Percentiles rank a stretch among this genome's conserved stretches.
Conservation (phyloP, 495 filamentous ascomycete species). For the Hypomontagnella monticulosa region DNA sequence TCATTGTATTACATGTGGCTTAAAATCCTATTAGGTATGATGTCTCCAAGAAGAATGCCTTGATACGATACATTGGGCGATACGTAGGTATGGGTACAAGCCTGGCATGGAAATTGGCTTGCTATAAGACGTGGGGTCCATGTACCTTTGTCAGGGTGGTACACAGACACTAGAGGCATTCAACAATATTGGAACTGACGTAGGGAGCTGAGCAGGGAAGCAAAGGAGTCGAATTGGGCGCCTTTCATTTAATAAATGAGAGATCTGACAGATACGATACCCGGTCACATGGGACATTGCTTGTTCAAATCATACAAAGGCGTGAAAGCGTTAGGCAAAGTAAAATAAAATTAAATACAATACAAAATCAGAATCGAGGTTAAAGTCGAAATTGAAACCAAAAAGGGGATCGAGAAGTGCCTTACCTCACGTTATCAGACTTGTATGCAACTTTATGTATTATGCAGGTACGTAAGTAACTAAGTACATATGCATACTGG, state of each 20-base stretch:
- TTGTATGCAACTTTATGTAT: background rate
- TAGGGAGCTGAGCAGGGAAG: conserved; percentile 26
- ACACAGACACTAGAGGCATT: conserved; percentile 1
- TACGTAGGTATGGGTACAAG: conserved; percentile 16
- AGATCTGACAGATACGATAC: conserved; percentile 5
- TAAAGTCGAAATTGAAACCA: conserved; percentile 13
- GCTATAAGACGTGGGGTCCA: conserved; percentile 24
- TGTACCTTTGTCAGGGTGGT: background rate
- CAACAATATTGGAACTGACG: conserved; percentile 32
- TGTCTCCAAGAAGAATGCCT: background rate
- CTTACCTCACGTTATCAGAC: conserved; percentile 18
- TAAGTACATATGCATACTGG: background rate
- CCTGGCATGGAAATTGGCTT: conserved; percentile 14
- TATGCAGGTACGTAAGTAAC: conserved; percentile 10
- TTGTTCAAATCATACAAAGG: conserved; percentile 8
- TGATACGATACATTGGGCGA: no score
- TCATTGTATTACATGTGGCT: conserved; percentile 16
- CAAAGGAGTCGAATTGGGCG: background rate
- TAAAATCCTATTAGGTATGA: background rate
- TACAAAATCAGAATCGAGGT: no score
- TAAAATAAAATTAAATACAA: no score
- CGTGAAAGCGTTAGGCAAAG: no score
- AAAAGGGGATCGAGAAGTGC: conserved; percentile 16
- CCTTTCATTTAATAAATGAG: conserved; percentile 2
- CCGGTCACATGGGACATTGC: conserved; percentile 7